Evolutionary conservation across 495 filamentous ascomycete genomes (phyloP).

Genomic region (Xylaria intraflava): DNA sequence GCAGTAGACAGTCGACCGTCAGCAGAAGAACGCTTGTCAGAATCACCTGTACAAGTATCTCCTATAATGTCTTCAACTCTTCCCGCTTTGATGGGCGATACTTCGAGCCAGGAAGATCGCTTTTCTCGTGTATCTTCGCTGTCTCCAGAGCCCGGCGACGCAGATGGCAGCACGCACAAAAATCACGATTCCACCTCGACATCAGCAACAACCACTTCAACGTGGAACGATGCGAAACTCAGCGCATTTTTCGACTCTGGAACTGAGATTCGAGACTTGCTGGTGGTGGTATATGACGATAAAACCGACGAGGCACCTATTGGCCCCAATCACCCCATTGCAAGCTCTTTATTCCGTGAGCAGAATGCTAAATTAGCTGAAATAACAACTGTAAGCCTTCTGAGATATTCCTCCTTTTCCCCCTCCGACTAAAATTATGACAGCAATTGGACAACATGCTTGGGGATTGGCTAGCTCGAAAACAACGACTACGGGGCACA

Average conservation of each 20-base stretch:
- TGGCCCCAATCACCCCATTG: conserved; percentile 75
- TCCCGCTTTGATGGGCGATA: conserved; percentile 58
- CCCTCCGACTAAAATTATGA: conserved; percentile 15
- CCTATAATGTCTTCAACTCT: conserved; percentile 45
- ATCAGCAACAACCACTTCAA: conserved; percentile 35
- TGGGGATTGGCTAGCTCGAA: conserved; percentile 69
- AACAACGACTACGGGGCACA: conserved; percentile 45
- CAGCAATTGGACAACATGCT: conserved; percentile 78
- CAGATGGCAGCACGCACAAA: conserved; percentile 32
- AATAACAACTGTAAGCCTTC: conserved; percentile 60
- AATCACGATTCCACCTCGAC: conserved; percentile 42
- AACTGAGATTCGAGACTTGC: conserved; percentile 82
- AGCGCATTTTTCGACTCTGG: conserved; percentile 87
- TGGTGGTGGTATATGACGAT: conserved; percentile 88
- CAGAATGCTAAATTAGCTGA: conserved; percentile 75
- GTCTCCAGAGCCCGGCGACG: conserved; percentile 59
- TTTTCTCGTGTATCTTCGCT: conserved; percentile 60
- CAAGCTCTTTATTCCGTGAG: conserved; percentile 71
- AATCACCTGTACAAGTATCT: conserved; percentile 73
- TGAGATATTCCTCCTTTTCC: neutral
- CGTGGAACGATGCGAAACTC: conserved; percentile 82
- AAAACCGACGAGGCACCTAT: conserved; percentile 72
- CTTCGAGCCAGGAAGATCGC: conserved; percentile 56
- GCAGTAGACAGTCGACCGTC: conserved; percentile 19
- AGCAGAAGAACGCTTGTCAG: conserved; percentile 52